These are phyloP conservation scores for Verticillium nubilum DNA, from an alignment of 2,329 filamentous ascomycete genomes.

Conservation along the genomic window DNA sequence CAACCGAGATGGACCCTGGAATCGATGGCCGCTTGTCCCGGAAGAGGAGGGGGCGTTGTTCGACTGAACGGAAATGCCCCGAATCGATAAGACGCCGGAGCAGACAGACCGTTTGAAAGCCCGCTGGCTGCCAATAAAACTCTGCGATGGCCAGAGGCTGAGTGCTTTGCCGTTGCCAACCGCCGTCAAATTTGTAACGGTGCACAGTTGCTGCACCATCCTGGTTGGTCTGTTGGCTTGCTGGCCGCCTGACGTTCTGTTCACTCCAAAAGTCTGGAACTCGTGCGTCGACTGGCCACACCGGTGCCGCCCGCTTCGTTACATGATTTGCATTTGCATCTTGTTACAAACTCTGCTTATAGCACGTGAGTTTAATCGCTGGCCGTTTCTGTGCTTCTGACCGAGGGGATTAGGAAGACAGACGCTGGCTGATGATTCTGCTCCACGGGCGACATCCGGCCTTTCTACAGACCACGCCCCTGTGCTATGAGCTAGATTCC, in stretches of 20 bases:
- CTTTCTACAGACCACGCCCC: neutral
- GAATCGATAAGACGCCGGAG: neutral
- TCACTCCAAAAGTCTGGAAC: neutral
- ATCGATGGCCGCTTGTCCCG: neutral
- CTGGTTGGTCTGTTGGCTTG: neutral
- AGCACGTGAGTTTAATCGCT: neutral
- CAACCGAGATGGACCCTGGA: neutral
- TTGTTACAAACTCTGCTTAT: neutral
- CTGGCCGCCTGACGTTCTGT: neutral
- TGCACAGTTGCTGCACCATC: neutral
- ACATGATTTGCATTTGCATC: neutral
- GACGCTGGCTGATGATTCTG: neutral
- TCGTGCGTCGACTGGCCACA: neutral
- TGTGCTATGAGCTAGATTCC: neutral
- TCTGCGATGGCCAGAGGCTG: neutral
- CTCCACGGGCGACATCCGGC: neutral
- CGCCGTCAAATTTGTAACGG: neutral
- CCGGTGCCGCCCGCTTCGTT: neutral
- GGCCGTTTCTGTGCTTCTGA: too few species aligned
- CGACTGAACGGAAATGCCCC: neutral
- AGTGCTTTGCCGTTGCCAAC: neutral
- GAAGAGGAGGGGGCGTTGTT: neutral
- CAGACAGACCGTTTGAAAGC: neutral
- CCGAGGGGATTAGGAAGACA: too few species aligned
- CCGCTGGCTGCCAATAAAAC: neutral